Conservation (phyloP, 495 filamentous ascomycete genomes). For the Bathelium albidoporum region DNA sequence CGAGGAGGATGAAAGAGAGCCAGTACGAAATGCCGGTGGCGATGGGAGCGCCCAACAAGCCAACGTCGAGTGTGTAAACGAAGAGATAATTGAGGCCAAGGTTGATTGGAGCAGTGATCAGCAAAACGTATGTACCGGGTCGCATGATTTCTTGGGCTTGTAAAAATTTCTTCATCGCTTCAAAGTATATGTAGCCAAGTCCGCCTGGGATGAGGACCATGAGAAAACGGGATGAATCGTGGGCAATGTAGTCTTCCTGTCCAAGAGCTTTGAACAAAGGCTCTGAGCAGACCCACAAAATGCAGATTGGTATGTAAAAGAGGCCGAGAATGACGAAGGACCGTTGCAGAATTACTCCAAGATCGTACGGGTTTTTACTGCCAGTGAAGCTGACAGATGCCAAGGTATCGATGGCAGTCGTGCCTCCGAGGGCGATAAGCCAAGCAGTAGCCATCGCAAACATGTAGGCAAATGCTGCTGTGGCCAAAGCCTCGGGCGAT, state of each 20-base stretch:
- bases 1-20: constrained; percentile 67
- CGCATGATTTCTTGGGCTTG: constrained; percentile 88
- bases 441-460: constrained; percentile 87
- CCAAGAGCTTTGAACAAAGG: constrained; percentile 66
- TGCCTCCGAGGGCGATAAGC: constrained; percentile 86
- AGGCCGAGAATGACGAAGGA: constrained; percentile 62
- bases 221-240: constrained; percentile 65
- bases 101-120: constrained; percentile 75
- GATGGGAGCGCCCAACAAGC: constrained; percentile 69
- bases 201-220: constrained; percentile 74
- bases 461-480: constrained; percentile 85
- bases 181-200: constrained; percentile 85
- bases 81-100: constrained; percentile 70
- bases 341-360: constrained; percentile 73
- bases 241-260: constrained; percentile 67
- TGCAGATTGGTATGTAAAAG: constrained; percentile 67
- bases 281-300: constrained; percentile 71
- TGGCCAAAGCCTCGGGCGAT: constrained; percentile 70
- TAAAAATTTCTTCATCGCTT: constrained; percentile 82
- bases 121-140: constrained; percentile 75
- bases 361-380: constrained; percentile 68
- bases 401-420: constrained; percentile 81
- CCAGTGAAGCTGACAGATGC: constrained; percentile 82
- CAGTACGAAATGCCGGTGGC: constrained; percentile 84
- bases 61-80: constrained; percentile 58